A percentile compares a stretch with the other conserved stretches of the same genome.
Conservation (phyloP, 441 rosid species). For the Pelargonium myrrhifolium region DNA sequence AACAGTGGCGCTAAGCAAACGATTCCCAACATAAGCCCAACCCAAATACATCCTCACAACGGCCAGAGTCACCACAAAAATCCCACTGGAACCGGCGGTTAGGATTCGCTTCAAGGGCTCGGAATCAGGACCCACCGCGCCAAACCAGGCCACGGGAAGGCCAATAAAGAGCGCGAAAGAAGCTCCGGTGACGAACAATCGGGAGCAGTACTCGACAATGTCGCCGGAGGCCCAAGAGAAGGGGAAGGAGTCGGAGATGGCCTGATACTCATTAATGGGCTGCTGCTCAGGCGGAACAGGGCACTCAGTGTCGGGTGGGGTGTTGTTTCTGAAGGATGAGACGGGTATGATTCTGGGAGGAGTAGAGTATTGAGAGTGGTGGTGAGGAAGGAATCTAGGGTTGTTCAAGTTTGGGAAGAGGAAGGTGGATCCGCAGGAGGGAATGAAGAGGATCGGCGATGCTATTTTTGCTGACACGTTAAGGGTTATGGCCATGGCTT, state of each 20-base stretch:
- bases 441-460: conserved; percentile 2
- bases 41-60: conserved; percentile 90
- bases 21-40: conserved; percentile 94
- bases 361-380: conserved; percentile 7
- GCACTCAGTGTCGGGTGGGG: conserved; percentile 63
- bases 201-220: conserved; percentile 40
- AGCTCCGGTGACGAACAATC: conserved; percentile 60
- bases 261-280: conserved; percentile 71
- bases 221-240: conserved; percentile 72
- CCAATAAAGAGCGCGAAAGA: conserved; percentile 67
- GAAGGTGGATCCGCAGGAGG: conserved; percentile 8
- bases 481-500: conserved; percentile 28
- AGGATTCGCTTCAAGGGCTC: conserved; percentile 56
- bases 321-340: conserved; percentile 38
- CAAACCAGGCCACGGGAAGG: conserved; percentile 80
- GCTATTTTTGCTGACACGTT: conserved; percentile 21
- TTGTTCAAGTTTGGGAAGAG: conserved; percentile 11
- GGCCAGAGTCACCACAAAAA: conserved; percentile 63
- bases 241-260: conserved; percentile 75
- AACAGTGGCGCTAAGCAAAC: conserved; percentile 89
- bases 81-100: conserved; percentile 63
- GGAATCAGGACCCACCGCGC: conserved; percentile 49
- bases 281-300: conserved; percentile 79
- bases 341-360: conserved; percentile 17
- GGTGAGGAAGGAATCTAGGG: conserved; percentile 22